Base-by-base conservation (phyloP, 2,329 filamentous ascomycete genomes). In the Colletotrichum sp. region DNA sequence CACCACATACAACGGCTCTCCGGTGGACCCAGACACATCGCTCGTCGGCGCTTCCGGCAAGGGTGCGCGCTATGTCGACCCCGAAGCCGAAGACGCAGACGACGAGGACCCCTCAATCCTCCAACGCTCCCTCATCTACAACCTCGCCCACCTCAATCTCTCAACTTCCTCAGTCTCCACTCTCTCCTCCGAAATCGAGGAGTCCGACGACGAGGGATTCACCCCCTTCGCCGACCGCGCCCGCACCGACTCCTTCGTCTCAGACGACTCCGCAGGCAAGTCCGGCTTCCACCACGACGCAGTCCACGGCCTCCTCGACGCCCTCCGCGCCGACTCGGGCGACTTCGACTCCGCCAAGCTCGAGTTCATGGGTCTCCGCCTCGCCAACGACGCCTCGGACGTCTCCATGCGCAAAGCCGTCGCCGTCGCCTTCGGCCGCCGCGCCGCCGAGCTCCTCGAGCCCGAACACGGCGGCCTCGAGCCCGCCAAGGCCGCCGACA, bases 311-410 rank as follows among this genome's bases (percentile, higher is more conserved):
- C 90, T 98, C n/a, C 90, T 96, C 76, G 96, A 98, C 80, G 94
- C 95, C 28, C 89, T 98, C 56, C 93, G 94, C 67, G 94, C 93
- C 26, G 92, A 92, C 14, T 90, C 91, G 16, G 91, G 92, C 13
- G 95, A 97, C 82, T 97, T 98, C 77, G 96, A 98, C 80, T 89
- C 89, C 4, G 91, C 92, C 65, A 95, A 96, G 82, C 91, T 98
- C 38, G 97, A 99, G 83, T 94, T 99, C 77, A 98, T 96, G 87
- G 95, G 95, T 62, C 89, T 98, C n/a, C 94, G 96, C 13, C 95
- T 99, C 83, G 94, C 93, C 70, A 95, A 94, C 80, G 95, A 98
- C 81, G 97, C 97, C 4, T 96, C 95, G 1, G 96, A 98, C 81
- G 90, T 93, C 78, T 94, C 97, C 83, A 95, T 98, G 81, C 94